These are phyloP conservation scores for Gossypium davidsonii DNA, from an alignment of 441 rosid genomes.

Conservation along the genomic window DNA sequence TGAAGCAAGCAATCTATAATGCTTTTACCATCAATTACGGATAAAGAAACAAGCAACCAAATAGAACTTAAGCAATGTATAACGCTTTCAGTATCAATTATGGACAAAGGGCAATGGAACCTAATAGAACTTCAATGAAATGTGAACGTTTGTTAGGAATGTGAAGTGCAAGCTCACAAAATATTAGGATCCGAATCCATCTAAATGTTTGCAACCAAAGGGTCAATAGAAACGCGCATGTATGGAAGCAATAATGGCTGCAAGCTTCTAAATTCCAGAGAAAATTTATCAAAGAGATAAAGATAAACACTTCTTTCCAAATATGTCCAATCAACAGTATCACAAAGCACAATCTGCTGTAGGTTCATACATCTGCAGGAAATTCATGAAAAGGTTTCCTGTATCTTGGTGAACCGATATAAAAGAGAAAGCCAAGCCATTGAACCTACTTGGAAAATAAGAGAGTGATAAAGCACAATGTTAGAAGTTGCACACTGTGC, in stretches of 20 bases:
- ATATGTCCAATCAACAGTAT: conserved; percentile 3
- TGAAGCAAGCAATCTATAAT: neutral
- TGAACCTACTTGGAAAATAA: too few relatives aligned
- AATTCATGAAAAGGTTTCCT: neutral
- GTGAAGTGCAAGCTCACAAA: neutral
- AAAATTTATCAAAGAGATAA: neutral
- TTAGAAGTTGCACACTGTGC: neutral
- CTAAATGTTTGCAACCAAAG: neutral
- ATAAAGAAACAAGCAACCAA: neutral
- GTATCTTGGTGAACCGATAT: neutral
- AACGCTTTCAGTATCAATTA: too few relatives aligned
- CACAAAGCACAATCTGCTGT: neutral
- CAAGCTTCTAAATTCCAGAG: neutral
- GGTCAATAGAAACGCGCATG: neutral
- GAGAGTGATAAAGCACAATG: neutral
- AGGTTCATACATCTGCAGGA: neutral
- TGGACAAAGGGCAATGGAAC: too few relatives aligned
- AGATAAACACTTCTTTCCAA: neutral
- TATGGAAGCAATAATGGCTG: neutral
- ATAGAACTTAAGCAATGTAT: neutral
- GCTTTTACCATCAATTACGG: too few relatives aligned
- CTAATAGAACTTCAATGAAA: neutral
- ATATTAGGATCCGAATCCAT: neutral
- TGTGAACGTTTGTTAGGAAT: neutral
- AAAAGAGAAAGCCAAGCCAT: neutral